Base-by-base conservation (phyloP, 1,284 basidiomycete genomes). In the Vanrija pseudolonga region DNA sequence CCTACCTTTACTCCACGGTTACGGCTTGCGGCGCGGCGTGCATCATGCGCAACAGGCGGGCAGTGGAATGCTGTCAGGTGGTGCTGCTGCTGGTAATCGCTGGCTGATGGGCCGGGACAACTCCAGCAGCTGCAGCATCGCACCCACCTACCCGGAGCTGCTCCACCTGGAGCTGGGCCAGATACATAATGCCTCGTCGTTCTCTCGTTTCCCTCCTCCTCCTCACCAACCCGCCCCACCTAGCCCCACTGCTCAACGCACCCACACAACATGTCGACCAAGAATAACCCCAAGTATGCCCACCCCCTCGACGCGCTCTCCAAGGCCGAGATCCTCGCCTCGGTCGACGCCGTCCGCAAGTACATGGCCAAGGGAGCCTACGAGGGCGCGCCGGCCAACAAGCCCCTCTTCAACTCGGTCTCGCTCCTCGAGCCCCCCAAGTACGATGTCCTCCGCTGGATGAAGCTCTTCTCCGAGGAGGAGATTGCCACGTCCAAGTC, bases 241-340 rank as follows among this genome's bases (percentile, higher is more conserved):
- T 40, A n/a, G n/a, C 18, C 37, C 23, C 18, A 37, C 23, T 43
- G 32, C 32, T 41, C 39, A 19, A 12, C 39, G 39, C 39, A 41
- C 19, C 20, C 44, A 28, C 41, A 20, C 39, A 41, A 9, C 32
- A 32, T 32, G 32, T 32, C 32, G 32, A 32, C 32, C 32, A 32
- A 32, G 32, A 32, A 32, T 32, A 32, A 32, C 32, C 32, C 32
- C 32, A 32, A 32, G 32, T 32, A 52, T 43, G 65, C 65, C 18
- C 78, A 80, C 63, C 78, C 78, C 15, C 72, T 78, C 51, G 78
- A 80, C 59, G 75, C 77, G 19, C 68, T 79, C 43, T 66, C 69
- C 15, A 52, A 67, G 9, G 53, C 32, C 5, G 78, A 79, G 68
- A 75, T 78, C 61, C 51, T 47, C 11, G 32, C 51, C n/a, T 63